Conservation (phyloP, 257 asterid species). For the Salvia hispanica region DNA sequence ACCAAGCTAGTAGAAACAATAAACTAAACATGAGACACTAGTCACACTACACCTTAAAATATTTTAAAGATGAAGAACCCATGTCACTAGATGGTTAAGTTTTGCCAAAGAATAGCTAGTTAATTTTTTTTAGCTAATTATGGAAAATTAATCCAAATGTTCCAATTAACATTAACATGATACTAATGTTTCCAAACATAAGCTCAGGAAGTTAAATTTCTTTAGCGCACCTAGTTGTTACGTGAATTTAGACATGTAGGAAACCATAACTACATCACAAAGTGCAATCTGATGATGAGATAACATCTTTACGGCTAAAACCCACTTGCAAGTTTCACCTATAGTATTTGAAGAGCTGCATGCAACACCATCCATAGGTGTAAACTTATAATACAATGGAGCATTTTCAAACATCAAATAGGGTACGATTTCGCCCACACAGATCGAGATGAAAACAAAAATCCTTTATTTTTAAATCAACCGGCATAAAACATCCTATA, state of each 20-base stretch:
- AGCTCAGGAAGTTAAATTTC: no score
- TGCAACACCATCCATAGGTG: no score
- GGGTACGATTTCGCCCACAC: no score
- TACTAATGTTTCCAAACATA: no score
- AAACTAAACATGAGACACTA: conserved; percentile 38
- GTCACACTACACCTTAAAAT: conserved; percentile 3
- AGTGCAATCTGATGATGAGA: neutral
- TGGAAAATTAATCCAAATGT: no score
- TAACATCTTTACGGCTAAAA: neutral
- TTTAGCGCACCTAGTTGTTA: no score
- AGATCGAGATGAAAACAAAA: neutral
- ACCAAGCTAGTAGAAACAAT: conserved; percentile 42
- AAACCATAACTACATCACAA: neutral
- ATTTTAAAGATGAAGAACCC: conserved; percentile 20
- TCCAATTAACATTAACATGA: no score
- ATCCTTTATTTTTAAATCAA: neutral
- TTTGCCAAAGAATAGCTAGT: neutral
- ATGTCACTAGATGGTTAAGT: neutral
- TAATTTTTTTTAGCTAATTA: neutral
- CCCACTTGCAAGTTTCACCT: neutral
- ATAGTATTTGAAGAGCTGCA: neutral
- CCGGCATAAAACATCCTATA: neutral
- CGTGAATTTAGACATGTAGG: neutral
- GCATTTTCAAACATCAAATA: no score
- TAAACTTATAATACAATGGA: neutral